Evolutionary conservation across 345 rosid species (phyloP).

Genomic region (Salix exigua): DNA sequence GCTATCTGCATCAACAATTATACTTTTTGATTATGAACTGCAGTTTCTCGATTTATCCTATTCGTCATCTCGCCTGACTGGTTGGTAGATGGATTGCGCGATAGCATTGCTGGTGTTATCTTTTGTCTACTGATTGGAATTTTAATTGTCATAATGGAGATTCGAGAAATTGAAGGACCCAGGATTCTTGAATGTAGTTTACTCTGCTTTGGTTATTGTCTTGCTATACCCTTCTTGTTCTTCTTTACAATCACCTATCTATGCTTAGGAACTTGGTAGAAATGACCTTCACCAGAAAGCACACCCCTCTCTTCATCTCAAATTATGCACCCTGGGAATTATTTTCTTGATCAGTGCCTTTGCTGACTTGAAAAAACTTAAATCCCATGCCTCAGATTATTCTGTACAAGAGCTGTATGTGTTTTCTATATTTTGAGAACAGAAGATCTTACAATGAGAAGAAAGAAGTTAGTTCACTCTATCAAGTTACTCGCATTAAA

Average conservation of each 20-base stretch:
- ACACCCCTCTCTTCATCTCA: neutral
- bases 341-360: neutral
- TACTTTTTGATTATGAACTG: neutral
- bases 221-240: slow-evolving; percentile 33
- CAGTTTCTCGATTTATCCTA: slow-evolving; percentile 27
- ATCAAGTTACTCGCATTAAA: no score
- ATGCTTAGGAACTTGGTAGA: slow-evolving; percentile 20
- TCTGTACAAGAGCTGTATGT: neutral
- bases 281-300: neutral
- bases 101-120: slow-evolving; percentile 36
- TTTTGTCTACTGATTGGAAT: slow-evolving; percentile 35
- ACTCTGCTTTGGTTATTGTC: slow-evolving; percentile 25
- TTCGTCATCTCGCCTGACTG: slow-evolving; percentile 41
- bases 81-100: slow-evolving; percentile 38
- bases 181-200: slow-evolving; percentile 18
- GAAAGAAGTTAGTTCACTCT: neutral
- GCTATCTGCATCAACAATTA: neutral
- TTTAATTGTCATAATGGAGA: slow-evolving; percentile 23
- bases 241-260: slow-evolving; percentile 32
- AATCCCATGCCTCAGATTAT: neutral
- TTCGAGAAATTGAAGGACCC: slow-evolving; percentile 25
- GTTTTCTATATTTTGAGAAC: neutral
- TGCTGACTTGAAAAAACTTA: neutral
- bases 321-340: neutral
- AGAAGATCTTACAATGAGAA: no score